Evolutionary conservation across 768 basidiomycete species (phyloP).

Genomic region (Naganishia friedmannii): DNA sequence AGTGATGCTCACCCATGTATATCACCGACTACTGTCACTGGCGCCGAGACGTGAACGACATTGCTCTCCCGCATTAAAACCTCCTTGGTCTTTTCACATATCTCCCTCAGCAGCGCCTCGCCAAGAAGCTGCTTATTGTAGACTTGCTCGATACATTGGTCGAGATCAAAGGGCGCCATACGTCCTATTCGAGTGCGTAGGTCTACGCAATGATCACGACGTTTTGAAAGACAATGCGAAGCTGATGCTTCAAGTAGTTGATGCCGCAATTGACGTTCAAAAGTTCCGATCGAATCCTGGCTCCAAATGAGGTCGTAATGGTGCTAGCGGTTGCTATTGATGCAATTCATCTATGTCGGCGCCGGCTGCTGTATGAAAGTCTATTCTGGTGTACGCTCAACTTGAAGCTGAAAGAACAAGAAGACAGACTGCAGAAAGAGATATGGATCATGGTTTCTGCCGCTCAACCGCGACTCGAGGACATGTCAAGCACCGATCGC

Average conservation of each 20-base stretch:
- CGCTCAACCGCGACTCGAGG: neutral
- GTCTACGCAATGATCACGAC: neutral
- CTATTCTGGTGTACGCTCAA: neutral
- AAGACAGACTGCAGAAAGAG: neutral
- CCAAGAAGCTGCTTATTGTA: slow-evolving; percentile 89
- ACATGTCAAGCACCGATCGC: neutral
- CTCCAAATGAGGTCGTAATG: neutral
- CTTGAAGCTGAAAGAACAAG: neutral
- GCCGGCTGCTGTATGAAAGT: neutral
- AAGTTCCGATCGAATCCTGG: neutral
- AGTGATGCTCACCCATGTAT: slow-evolving; percentile 84
- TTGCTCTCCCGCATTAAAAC: slow-evolving; percentile 98
- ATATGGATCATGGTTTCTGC: neutral
- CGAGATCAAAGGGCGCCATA: slow-evolving; percentile 74
- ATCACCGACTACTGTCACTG: slow-evolving; percentile 97
- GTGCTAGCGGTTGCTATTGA: neutral
- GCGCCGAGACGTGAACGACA: slow-evolving; percentile 92
- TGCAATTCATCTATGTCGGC: neutral
- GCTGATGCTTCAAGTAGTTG: neutral
- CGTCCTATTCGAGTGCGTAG: neutral
- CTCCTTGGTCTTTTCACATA: slow-evolving; percentile 99
- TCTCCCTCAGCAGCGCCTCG: slow-evolving; percentile 90
- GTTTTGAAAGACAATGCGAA: neutral
- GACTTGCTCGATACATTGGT: slow-evolving; percentile 89
- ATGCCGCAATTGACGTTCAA: neutral